These are phyloP conservation scores for Noccaea bulbosa DNA, from an alignment of 345 rosid species.

Conservation along the genomic window DNA sequence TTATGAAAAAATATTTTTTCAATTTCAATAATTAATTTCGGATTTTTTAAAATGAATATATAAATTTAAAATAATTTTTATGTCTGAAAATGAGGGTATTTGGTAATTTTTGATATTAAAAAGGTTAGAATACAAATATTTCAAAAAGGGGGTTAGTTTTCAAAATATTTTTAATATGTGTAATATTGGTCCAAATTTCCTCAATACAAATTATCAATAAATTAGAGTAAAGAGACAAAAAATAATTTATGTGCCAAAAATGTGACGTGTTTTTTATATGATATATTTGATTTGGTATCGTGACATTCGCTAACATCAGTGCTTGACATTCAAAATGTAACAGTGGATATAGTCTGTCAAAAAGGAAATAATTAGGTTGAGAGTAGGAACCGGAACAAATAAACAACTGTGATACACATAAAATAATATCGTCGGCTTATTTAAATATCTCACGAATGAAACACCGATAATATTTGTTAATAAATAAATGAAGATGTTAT, in stretches of 20 bases:
- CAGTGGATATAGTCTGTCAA: slow-evolving; percentile 31
- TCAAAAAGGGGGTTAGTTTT: too few relatives aligned
- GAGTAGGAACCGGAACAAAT: slow-evolving; percentile 39
- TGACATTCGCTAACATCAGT: slow-evolving; percentile 13
- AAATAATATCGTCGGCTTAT: slow-evolving; percentile 11
- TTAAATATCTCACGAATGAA: slow-evolving; percentile 12
- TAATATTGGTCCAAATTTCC: too few relatives aligned
- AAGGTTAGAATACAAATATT: too few relatives aligned
- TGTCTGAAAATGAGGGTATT: too few relatives aligned
- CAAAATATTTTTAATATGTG: too few relatives aligned
- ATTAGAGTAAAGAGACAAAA: background rate
- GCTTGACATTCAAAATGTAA: slow-evolving; percentile 17
- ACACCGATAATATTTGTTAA: background rate
- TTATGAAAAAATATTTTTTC: too few relatives aligned
- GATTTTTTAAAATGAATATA: too few relatives aligned
- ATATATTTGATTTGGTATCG: background rate
- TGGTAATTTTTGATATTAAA: too few relatives aligned
- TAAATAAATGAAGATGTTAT: too few relatives aligned
- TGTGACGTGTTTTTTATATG: background rate
- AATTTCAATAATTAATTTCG: too few relatives aligned
- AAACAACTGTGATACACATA: slow-evolving; percentile 14
- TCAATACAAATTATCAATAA: background rate
- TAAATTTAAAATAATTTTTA: too few relatives aligned
- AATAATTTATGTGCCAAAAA: background rate
- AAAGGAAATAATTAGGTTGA: slow-evolving; percentile 30